These are phyloP conservation scores for Xylaria sp. DNA, from an alignment of 2,329 filamentous ascomycete species.

Conservation along the genomic window DNA sequence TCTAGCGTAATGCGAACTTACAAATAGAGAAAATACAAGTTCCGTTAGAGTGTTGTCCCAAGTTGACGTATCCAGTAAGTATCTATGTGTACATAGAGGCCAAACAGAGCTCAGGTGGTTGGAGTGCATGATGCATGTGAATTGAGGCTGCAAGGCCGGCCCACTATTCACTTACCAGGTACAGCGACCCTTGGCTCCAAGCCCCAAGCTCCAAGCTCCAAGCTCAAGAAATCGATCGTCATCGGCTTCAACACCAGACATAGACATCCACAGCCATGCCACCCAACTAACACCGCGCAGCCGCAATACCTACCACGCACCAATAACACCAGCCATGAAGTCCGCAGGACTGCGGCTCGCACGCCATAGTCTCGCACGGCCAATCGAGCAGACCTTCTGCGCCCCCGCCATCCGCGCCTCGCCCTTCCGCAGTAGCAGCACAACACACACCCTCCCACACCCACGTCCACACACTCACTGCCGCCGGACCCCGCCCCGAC, in stretches of 20 bases:
- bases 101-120: too few relatives aligned
- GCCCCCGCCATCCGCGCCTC: not conserved
- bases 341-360: constrained; percentile 28
- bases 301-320: not conserved
- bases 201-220: too few relatives aligned
- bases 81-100: too few relatives aligned
- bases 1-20: too few relatives aligned
- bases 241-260: not conserved
- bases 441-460: not conserved
- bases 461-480: not conserved
- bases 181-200: not conserved
- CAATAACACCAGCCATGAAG: constrained; percentile 33
- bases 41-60: too few relatives aligned
- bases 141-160: not conserved
- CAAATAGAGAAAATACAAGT: too few relatives aligned
- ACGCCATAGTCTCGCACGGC: constrained; percentile 33
- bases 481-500: constrained; percentile 17
- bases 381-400: constrained; percentile 35
- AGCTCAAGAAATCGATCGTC: constrained; percentile 22
- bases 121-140: too few relatives aligned
- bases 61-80: too few relatives aligned
- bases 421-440: not conserved
- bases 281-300: not conserved
- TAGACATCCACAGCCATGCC: not conserved
- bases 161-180: constrained; percentile 7